Evolutionary conservation across 768 basidiomycete species (phyloP), one percentile per base, ranked within the genome.

Genomic region (Suillus subaureus): DNA sequence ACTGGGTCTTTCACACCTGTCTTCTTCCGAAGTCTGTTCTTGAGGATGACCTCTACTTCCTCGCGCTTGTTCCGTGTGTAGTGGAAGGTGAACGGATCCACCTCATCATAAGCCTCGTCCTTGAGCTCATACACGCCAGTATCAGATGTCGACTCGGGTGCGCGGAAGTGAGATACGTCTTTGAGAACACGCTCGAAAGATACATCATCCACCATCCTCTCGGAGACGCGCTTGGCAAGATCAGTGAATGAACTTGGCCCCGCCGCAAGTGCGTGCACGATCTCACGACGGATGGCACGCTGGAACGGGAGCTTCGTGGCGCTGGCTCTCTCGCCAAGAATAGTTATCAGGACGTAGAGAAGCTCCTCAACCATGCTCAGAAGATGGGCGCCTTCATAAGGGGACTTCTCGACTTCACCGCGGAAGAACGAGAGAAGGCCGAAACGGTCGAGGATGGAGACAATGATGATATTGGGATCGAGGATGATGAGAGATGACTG

Each of bases 41-140:
- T 83, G 57, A 96, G 79, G 5, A 92, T 85, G 49, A 82, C 86
- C 72, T 96, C 94, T 28, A 94, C 97, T 74, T 96, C 93, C 71
- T 97, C 94, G 47, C 96, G 86, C 70, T 94, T 90, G 79, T 99
- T 99, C 47, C 96, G 85, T 18, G 93, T 91, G 75, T 97, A 98
- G 73, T 98, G 96, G 73, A 91, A 93, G 81, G 96, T 97, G 79
- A 96, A 97, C 0, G 96, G 96, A 71, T 98, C 92, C 68, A 98
- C 91, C 68, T 97, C 92, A 67, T 89, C 90, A 75, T 87, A 95
- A 23, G 81, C 82, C 70, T 91, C 92, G 55, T 94, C 88, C 74
- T 89, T 91, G 62, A 99, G 86, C 67, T 96, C 90, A 77, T 98
- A 99, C n/a, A 87, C 79, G 0, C 97, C 97, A 0, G 84, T 84